Percentiles rank a stretch among this genome's conserved stretches.
phyloP scores from a whole-genome alignment of 2,329 filamentous ascomycete genomes.

The Decorospora gaudefroyi region DNA sequence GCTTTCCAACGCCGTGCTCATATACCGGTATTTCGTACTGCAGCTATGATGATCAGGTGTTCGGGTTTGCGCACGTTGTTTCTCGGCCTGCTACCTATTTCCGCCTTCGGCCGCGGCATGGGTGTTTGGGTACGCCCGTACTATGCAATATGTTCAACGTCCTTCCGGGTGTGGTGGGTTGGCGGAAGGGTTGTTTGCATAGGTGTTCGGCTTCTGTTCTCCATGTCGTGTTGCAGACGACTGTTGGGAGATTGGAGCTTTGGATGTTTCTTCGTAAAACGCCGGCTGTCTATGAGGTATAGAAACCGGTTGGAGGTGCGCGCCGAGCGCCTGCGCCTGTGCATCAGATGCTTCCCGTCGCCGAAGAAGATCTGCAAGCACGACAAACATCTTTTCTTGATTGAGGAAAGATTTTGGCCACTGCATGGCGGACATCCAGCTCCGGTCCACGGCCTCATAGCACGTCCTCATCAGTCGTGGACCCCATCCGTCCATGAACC shows the following conservation, averaged over 20 bases:
- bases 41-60: no score
- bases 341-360: background rate
- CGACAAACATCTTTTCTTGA: conserved; percentile 9
- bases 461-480: conserved; percentile 33
- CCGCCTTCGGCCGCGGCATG: no score
- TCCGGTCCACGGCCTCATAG: conserved; percentile 27
- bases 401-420: conserved; percentile 35
- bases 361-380: conserved; percentile 7
- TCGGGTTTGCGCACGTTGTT: no score
- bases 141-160: no score
- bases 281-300: conserved; percentile 7
- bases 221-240: background rate
- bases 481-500: conserved; percentile 49
- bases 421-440: conserved; percentile 30
- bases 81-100: no score
- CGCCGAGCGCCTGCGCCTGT: background rate
- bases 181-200: no score
- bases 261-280: background rate
- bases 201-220: background rate
- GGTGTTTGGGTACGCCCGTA: no score
- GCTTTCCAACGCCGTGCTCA: background rate
- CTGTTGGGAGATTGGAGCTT: background rate
- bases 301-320: conserved; percentile 4
- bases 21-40: no score
- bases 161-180: no score